Conservation (phyloP, 2,329 filamentous ascomycete species). For the Talaromyces sp. region DNA sequence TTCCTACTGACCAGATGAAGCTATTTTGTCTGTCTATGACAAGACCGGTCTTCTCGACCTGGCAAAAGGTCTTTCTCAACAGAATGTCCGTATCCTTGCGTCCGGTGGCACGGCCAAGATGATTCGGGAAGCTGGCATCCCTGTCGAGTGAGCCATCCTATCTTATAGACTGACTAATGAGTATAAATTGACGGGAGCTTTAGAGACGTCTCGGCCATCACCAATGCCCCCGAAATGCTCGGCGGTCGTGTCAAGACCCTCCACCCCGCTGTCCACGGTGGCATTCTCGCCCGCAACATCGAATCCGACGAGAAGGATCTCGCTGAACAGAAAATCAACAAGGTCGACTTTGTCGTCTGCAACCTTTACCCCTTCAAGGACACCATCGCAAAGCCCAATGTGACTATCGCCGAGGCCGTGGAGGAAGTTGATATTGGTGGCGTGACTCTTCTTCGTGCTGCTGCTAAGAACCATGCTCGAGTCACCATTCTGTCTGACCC, state of each 20-base stretch:
- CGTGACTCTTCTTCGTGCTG: constrained; percentile 90
- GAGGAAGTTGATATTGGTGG: constrained; percentile 99
- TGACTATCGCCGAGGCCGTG: constrained; percentile 92
- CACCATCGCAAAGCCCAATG: constrained; percentile 92
- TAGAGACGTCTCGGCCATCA: constrained; percentile 96
- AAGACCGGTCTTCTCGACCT: constrained; percentile 94
- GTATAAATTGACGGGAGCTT: neutral
- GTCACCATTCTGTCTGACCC: constrained; percentile 96
- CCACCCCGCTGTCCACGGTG: constrained; percentile 80
- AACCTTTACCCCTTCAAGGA: constrained; percentile 99
- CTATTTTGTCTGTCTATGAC: constrained; percentile 97
- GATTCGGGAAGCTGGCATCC: constrained; percentile 93
- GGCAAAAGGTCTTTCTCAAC: constrained; percentile 80
- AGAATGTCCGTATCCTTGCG: constrained; percentile 86
- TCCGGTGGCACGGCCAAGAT: constrained; percentile 93
- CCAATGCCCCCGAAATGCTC: constrained; percentile 94
- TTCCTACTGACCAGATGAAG: constrained; percentile 36
- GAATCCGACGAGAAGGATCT: constrained; percentile 96
- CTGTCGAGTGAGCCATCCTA: constrained; percentile 77
- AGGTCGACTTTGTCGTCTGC: constrained; percentile 94
- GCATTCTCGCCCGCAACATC: constrained; percentile 87
- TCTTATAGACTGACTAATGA: neutral
- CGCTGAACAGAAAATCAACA: constrained; percentile 87
- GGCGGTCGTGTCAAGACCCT: constrained; percentile 90
- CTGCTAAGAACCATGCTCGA: constrained; percentile 94